Conservation (phyloP, 192 early-diverging fungal genomes). For the Phlyctochytrium arcticum region DNA sequence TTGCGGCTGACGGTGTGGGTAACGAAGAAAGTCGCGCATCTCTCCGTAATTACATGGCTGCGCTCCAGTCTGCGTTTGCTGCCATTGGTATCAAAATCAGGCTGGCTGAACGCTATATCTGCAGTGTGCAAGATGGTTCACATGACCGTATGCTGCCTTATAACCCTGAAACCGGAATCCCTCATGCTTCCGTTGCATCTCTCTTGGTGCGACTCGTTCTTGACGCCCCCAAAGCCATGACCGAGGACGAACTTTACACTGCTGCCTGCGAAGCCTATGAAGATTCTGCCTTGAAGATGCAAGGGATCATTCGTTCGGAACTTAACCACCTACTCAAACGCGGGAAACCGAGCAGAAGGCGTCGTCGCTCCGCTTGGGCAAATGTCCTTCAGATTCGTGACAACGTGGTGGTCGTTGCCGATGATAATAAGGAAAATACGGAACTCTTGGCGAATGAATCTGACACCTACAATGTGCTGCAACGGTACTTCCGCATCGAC, state of each 20-base stretch:
- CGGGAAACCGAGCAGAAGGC: background rate
- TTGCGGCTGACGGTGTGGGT: background rate
- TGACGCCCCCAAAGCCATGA: background rate
- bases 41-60: background rate
- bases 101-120: background rate
- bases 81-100: background rate
- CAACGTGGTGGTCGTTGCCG: background rate
- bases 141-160: background rate
- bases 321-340: background rate
- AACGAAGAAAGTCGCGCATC: background rate
- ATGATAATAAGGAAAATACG: background rate
- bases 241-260: background rate
- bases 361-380: background rate
- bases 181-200: background rate
- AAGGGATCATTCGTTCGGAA: background rate
- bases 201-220: background rate
- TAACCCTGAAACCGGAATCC: background rate
- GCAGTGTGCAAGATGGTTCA: background rate
- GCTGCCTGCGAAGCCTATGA: background rate
- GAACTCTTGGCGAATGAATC: background rate
- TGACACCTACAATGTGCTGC: background rate
- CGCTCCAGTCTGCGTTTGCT: background rate
- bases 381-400: background rate
- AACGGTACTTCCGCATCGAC: background rate
- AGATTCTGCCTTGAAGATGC: background rate